Base-by-base conservation (phyloP, 768 basidiomycete species). In the Leucosporidium yakuticum region DNA sequence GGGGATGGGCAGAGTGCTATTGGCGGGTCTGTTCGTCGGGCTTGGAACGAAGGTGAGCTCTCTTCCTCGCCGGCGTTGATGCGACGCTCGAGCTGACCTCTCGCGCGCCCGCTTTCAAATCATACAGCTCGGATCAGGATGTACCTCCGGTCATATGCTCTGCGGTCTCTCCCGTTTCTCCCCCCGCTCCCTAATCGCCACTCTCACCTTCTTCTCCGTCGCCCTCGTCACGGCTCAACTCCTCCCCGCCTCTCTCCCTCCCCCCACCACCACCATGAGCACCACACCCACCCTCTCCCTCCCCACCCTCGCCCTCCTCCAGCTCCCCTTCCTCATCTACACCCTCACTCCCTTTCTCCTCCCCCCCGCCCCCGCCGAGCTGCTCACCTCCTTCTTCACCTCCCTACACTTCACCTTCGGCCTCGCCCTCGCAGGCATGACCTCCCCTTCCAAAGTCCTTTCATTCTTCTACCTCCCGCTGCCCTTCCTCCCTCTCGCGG, bases 141-240 rank as follows among this genome's bases (percentile, higher is more conserved):
- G 79, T 64, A 79, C 79, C 8, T 73, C 74, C 60, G 80, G 80
- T 17, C 80, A 80, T 65, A 78, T 80, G 68, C 77, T 80, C 6
- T 77, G 78, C 61, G 80, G 80, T 4, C 68, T 79, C 17, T 77
- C 79, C 0, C 74, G 80, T 23, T 73, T 79, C 31, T 79, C 78
- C 23, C 73, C 70, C 25, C 74, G 79, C 11, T 79, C 79, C 12
- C 47, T 80, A 54, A 64, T 75, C 27, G 80, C 80, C 19, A 74
- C 73, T n/a, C 75, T 59, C 17, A 62, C 63, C 39, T 71, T 71
- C 56, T 71, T 71, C 56, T 11, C 63, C 12, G 29, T 32, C 39
- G 69, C 69, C 1, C n/a, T 71, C 55, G 2, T 62, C 50, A 64
- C 65, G 20, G 51, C 69, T 19, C 69, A 62, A 51, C 19, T 47